Conservation (phyloP, 2,329 filamentous ascomycete species). For the Talaromyces islandicus region DNA sequence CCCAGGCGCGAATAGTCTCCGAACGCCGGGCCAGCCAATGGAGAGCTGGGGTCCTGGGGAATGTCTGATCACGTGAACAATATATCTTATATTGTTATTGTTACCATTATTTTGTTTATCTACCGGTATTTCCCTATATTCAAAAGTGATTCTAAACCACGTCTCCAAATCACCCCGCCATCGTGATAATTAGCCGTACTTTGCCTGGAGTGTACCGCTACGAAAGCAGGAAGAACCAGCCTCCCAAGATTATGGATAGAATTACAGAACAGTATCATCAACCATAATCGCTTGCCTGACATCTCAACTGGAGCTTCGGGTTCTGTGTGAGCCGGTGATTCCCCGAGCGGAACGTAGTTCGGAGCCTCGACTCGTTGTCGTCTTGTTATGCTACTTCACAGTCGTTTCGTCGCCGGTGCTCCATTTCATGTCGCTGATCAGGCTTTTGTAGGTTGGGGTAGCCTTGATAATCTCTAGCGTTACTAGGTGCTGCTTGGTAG, state of each 20-base stretch:
- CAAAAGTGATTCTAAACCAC: no score
- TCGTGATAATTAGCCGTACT: no score
- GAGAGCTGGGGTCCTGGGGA: no score
- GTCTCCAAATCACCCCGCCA: no score
- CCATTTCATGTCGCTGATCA: background rate
- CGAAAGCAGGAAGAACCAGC: no score
- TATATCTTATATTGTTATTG: no score
- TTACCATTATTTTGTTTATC: background rate
- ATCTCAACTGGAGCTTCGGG: background rate
- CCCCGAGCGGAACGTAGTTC: background rate
- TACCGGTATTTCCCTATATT: background rate
- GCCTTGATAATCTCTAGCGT: background rate
- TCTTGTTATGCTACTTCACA: background rate
- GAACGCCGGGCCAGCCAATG: background rate
- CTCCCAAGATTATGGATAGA: background rate
- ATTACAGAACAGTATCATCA: background rate
- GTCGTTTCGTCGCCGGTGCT: background rate
- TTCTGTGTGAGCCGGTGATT: background rate
- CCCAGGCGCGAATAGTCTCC: no score
- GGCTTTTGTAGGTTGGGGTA: background rate
- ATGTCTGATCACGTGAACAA: background rate
- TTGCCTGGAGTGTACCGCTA: no score
- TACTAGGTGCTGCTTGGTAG: background rate
- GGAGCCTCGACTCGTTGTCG: background rate
- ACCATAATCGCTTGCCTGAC: background rate